Percentiles rank a stretch among this genome's conserved stretches.
These are phyloP conservation scores for Myriosclerotinia scirpicola DNA, from an alignment of 2,329 filamentous ascomycete species.

Conservation along the genomic window DNA sequence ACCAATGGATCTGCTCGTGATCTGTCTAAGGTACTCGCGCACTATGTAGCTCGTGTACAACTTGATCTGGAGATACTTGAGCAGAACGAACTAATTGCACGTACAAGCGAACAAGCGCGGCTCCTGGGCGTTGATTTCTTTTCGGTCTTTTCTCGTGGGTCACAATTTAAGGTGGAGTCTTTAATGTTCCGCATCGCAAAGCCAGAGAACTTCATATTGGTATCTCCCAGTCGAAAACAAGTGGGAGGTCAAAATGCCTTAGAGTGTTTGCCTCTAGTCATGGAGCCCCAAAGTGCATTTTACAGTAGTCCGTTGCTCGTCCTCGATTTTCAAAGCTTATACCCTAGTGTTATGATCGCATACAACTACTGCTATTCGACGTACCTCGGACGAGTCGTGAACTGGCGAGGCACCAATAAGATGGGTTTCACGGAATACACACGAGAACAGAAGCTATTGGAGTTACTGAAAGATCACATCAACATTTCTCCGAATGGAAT, in stretches of 20 bases:
- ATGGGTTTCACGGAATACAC: constrained; percentile 92
- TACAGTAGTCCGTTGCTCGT: constrained; percentile 89
- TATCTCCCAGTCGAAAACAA: constrained; percentile 88
- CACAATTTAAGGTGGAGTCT: constrained; percentile 97
- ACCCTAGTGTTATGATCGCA: constrained; percentile 97
- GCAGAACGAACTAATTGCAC: constrained; percentile 80
- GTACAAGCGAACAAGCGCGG: constrained; percentile 92
- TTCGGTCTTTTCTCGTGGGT: constrained; percentile 90
- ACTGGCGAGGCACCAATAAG: constrained; percentile 89
- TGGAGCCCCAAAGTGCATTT: constrained; percentile 95
- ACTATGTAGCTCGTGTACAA: constrained; percentile 73
- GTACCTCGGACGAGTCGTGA: constrained; percentile 79
- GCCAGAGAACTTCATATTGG: constrained; percentile 87
- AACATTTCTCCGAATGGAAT: constrained; percentile 96
- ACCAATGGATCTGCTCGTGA: constrained; percentile 65
- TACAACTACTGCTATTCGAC: constrained; percentile 99
- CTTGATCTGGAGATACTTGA: constrained; percentile 90
- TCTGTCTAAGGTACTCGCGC: constrained; percentile 71
- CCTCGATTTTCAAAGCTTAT: constrained; percentile 92
- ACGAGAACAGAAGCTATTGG: constrained; percentile 71
- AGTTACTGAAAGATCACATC: constrained; percentile 78
- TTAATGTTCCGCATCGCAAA: constrained; percentile 99
- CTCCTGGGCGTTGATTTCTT: constrained; percentile 95
- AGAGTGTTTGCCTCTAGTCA: constrained; percentile 90
- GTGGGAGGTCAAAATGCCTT: constrained; percentile 92